Evolutionary conservation across 495 filamentous ascomycete genomes (phyloP).

Genomic region (Hamigera avellanea): DNA sequence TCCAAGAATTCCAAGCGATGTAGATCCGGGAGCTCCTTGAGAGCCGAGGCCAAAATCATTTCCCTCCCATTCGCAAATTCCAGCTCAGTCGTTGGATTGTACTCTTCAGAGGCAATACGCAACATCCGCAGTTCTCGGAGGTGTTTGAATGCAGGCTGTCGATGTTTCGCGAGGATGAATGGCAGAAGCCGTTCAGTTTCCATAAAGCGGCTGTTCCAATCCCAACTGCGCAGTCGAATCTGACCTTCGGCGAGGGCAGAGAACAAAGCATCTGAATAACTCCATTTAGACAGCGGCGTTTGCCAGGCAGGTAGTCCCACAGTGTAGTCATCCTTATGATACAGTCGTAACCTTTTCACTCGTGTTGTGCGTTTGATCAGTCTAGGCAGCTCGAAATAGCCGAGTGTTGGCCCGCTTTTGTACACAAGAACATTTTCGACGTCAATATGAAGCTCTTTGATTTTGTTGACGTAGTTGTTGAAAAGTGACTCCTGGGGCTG

Average conservation of each 20-base stretch:
- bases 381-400: slow-evolving; percentile 33
- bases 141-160: slow-evolving; percentile 42
- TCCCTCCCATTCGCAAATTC: slow-evolving; percentile 21
- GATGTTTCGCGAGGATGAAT: slow-evolving; percentile 42
- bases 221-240: slow-evolving; percentile 52
- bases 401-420: slow-evolving; percentile 31
- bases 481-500: slow-evolving; percentile 25
- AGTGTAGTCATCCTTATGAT: slow-evolving; percentile 26
- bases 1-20: slow-evolving; percentile 55
- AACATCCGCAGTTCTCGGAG: slow-evolving; percentile 51
- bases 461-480: slow-evolving; percentile 52
- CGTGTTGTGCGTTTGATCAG: slow-evolving; percentile 32
- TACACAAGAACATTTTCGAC: slow-evolving; percentile 32
- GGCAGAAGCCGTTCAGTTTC: slow-evolving; percentile 35
- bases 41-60: slow-evolving; percentile 39
- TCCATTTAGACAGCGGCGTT: slow-evolving; percentile 39
- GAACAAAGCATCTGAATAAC: slow-evolving; percentile 50
- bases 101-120: slow-evolving; percentile 43
- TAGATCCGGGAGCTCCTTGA: slow-evolving; percentile 49
- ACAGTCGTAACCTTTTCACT: slow-evolving; percentile 28
- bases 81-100: slow-evolving; percentile 4
- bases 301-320: slow-evolving; percentile 18
- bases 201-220: slow-evolving; percentile 63
- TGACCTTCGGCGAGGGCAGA: slow-evolving; percentile 34
- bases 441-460: slow-evolving; percentile 58